Percentiles rank a stretch among this genome's conserved stretches.
Evolutionary conservation across 371 early-diverging fungal genomes (phyloP).

Genomic region (Mucor racemosus): DNA sequence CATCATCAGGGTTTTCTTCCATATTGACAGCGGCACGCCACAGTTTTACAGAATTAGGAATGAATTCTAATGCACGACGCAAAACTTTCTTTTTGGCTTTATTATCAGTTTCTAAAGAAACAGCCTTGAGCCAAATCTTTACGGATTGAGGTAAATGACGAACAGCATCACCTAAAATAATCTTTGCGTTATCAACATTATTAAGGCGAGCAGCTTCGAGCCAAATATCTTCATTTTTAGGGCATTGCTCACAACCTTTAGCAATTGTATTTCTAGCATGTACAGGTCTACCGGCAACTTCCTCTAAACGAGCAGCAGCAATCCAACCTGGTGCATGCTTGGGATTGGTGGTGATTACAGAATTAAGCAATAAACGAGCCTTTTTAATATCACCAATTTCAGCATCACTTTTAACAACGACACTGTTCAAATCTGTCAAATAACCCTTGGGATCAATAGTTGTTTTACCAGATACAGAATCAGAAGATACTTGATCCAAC

Average conservation of each 20-base stretch:
- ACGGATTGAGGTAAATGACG: conserved; percentile 90
- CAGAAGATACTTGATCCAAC: conserved; percentile 79
- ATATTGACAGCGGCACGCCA: conserved; percentile 93
- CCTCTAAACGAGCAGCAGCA: conserved; percentile 96
- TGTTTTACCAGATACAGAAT: conserved; percentile 79
- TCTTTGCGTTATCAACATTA: conserved; percentile 81
- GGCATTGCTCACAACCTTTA: conserved; percentile 93
- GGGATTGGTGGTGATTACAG: conserved; percentile 92
- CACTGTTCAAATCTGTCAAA: conserved; percentile 88
- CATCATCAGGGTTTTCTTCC: conserved; percentile 93
- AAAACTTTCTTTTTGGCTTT: conserved; percentile 83
- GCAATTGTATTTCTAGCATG: conserved; percentile 87
- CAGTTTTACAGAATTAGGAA: conserved; percentile 89
- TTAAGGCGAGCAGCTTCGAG: conserved; percentile 93
- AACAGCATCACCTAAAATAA: conserved; percentile 90
- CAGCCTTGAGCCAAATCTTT: conserved; percentile 91
- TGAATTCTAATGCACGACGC: conserved; percentile 93
- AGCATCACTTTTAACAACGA: conserved; percentile 81
- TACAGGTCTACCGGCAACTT: conserved; percentile 83
- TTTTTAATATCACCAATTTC: conserved; percentile 96
- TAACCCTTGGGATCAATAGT: conserved; percentile 95
- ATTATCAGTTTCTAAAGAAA: conserved; percentile 81
- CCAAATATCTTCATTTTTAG: conserved; percentile 95
- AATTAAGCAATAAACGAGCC: conserved; percentile 85
- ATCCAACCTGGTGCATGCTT: conserved; percentile 98